Evolutionary conservation across 208 protist species (phyloP), one percentile per base, ranked within the genome.

Genomic region (Acanthamoeba healyi): DNA sequence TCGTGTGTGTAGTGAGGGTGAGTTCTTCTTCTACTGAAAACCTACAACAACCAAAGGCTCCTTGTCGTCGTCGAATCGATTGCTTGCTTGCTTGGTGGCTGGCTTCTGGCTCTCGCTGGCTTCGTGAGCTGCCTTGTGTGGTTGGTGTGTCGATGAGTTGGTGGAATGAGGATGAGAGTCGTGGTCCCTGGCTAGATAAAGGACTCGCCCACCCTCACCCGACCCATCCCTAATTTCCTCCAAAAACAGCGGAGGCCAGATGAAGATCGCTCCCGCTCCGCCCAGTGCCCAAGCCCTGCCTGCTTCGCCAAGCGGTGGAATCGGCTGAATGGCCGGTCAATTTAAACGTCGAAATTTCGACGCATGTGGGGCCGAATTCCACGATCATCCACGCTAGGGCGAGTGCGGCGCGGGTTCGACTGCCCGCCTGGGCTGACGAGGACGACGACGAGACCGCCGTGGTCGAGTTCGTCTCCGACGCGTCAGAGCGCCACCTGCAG

Each of bases 171-270:
- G 40, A 15, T 17, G 26, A 32, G 32, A 42, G 44, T 38, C n/a
- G n/a, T n/a, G n/a, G 44, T 12, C 22, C 44, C 26, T 40, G 40
- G 14, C 44, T 58, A 86, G 77, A 40, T 58, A 86, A 86, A 86
- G 77, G 44, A 15, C 19, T n/a, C 14, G 42, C n/a, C 26, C n/a
- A 15, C 26, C 29, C 29, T 14, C 32, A 9, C 17, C 44, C 42
- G 26, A 19, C n/a, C 44, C 77, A 22, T 86, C 77, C 70, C 77
- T 86, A 86, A 86, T 86, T 86, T 86, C 77, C 46, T 6, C 77
- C 77, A 86, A 86, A 86, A 86, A 14, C 77, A 86, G 10, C 15
- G 77, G 77, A 86, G 77, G 77, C 77, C 77, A 86, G 44, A 58
- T 86, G 77, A 86, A 86, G 77, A 86, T 86, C 77, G 77, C 44